Evolutionary conservation across 106 monocot species (phyloP).

Genomic region (Phalaenopsis aphrodite): DNA sequence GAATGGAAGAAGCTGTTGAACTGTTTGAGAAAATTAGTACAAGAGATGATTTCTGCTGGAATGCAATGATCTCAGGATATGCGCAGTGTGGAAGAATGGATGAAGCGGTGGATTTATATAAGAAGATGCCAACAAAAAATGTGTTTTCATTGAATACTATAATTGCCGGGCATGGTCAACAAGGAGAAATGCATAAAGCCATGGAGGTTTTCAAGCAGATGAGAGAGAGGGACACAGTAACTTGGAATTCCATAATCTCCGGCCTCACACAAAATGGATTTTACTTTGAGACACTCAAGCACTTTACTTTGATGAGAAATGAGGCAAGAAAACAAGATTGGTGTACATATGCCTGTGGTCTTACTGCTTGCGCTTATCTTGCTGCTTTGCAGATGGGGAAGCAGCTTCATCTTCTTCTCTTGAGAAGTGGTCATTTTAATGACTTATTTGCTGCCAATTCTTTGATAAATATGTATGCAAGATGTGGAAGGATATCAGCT

Average conservation of each 20-base stretch:
- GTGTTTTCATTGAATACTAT: constrained; percentile 34
- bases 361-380: constrained; percentile 58
- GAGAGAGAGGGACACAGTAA: constrained; percentile 19
- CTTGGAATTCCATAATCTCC: constrained; percentile 35
- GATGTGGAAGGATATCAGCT: constrained; percentile 43
- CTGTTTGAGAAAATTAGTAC: constrained; percentile 29
- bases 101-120: constrained; percentile 18
- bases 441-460: constrained; percentile 53
- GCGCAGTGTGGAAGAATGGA: constrained; percentile 31
- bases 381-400: constrained; percentile 42
- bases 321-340: constrained; percentile 45
- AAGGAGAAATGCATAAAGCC: constrained; percentile 22
- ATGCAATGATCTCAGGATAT: constrained; percentile 60
- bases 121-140: constrained; percentile 30
- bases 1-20: constrained; percentile 32
- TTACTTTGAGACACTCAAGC: constrained; percentile 24
- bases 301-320: constrained; percentile 38
- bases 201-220: constrained; percentile 22
- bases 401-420: constrained; percentile 32
- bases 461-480: constrained; percentile 55
- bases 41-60: constrained; percentile 47
- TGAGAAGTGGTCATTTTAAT: constrained; percentile 19
- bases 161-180: constrained; percentile 30
- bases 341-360: constrained; percentile 39
- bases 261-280: constrained; percentile 26